Conservation (phyloP, 2,329 filamentous ascomycete genomes). For the Aspergillus terreus region DNA sequence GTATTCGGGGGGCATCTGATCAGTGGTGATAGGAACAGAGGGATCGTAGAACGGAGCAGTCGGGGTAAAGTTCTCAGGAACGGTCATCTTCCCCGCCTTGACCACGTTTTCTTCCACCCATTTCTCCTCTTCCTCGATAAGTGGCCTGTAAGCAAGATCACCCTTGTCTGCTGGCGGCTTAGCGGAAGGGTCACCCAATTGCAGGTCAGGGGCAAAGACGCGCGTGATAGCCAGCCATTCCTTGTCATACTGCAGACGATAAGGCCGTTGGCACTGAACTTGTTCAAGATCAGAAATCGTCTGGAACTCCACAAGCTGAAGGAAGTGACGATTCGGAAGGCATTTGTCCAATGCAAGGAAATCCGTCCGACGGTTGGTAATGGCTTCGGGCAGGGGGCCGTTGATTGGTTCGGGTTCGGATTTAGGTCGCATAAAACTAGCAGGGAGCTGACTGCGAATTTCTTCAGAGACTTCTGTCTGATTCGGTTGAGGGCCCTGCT, state of each 20-base stretch:
- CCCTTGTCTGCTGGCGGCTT: slow-evolving; percentile 59
- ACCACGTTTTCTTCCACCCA: slow-evolving; percentile 82
- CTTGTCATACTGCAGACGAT: slow-evolving; percentile 73
- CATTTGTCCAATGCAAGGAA: slow-evolving; percentile 95
- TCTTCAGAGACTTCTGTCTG: slow-evolving; percentile 54
- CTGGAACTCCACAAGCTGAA: slow-evolving; percentile 69
- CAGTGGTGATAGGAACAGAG: slow-evolving; percentile 53
- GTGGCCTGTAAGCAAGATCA: slow-evolving; percentile 62
- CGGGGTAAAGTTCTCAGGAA: slow-evolving; percentile 73
- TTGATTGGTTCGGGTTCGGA: slow-evolving; percentile 41
- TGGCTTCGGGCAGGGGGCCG: slow-evolving; percentile 65
- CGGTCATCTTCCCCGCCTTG: slow-evolving; percentile 54
- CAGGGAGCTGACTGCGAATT: slow-evolving; percentile 70
- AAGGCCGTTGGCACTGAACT: slow-evolving; percentile 41
- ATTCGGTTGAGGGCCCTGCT: slow-evolving; percentile 1
- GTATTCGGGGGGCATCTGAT: slow-evolving; percentile 71
- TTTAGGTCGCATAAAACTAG: slow-evolving; percentile 60
- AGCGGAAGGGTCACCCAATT: slow-evolving; percentile 58
- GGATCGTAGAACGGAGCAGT: slow-evolving; percentile 71
- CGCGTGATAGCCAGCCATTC: slow-evolving; percentile 96
- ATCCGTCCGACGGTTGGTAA: slow-evolving; percentile 72
- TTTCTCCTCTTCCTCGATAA: slow-evolving; percentile 65
- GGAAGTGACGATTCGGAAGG: slow-evolving; percentile 71
- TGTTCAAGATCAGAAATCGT: slow-evolving; percentile 40
- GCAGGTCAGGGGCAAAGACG: slow-evolving; percentile 65